Evolutionary conservation across 192 early-diverging fungal genomes (phyloP), one percentile per base, ranked within the genome.

Genomic region (Gigaspora rosea): DNA sequence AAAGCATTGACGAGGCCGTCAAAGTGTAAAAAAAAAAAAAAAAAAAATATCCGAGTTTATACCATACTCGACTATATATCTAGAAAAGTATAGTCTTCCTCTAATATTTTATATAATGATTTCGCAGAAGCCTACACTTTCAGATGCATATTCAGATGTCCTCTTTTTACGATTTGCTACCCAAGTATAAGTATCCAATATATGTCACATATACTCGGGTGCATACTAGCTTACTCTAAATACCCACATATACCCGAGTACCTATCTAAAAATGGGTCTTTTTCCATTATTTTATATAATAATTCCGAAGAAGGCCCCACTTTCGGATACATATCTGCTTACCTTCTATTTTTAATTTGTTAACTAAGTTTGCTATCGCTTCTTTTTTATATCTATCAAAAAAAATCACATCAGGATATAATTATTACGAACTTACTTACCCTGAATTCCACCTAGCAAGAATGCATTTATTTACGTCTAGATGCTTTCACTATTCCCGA

Each of bases 81-180:
- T 13, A 27, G 10, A 32, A 13, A 65, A 32, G 16, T 65, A 35
- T 11, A 65, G 63, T 9, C 32, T 65, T 65, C 63, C 41, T 5
- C 63, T 32, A 65, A 36, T 65, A 2, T n/a, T 65, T 65, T 41
- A 33, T 33, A 33, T 33, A 33, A 15, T 27, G 0, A 5, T 65
- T 65, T 0, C 32, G 33, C 8, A 65, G 16, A 65, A 65, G 35
- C 22, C 63, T 65, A 12, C 63, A 65, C 63, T 65, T 65, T 65
- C 27, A 22, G 22, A 65, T n/a, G 1, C 33, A 18, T 32, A 65
- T 65, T 4, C 1, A 11, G 33, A 11, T 65, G 63, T 12, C 33
- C 41, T 65, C 33, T 0, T 36, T 65, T 35, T 32, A 65, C 32
- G 16, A 0, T 27, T 27, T 27, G 27, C 27, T 27, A 1, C 2